Conservation (phyloP, 768 basidiomycete genomes). For the Psilocybe cyanescens region DNA sequence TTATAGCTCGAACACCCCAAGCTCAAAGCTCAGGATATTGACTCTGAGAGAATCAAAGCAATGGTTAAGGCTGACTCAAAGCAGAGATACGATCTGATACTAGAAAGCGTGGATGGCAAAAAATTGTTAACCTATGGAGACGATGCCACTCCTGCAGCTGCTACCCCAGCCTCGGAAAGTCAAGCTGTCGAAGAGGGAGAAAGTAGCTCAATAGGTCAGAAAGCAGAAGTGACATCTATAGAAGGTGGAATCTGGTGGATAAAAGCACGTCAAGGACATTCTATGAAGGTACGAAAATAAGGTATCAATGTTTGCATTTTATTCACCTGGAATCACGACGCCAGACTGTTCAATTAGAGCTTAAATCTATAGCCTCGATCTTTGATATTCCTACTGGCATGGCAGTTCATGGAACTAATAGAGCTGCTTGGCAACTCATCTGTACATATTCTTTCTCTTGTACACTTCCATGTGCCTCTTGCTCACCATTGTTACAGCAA, state of each 20-base stretch:
- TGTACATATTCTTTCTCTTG: constrained; percentile 39
- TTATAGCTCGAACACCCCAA: constrained; percentile 71
- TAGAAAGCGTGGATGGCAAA: constrained; percentile 42
- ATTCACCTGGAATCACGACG: neutral
- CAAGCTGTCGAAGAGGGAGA: neutral
- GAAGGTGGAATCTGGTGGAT: constrained; percentile 73
- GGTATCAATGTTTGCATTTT: neutral
- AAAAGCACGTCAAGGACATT: constrained; percentile 90
- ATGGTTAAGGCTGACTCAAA: constrained; percentile 74
- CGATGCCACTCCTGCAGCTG: neutral
- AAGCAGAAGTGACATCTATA: neutral
- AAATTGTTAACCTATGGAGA: constrained; percentile 13
- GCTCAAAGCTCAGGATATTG: constrained; percentile 54
- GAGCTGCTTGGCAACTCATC: constrained; percentile 71
- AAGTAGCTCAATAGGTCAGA: constrained; percentile 14
- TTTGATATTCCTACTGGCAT: constrained; percentile 69
- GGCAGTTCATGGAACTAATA: constrained; percentile 84
- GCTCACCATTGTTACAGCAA: constrained; percentile 41
- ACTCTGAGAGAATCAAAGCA: constrained; percentile 54
- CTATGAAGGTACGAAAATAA: constrained; percentile 61
- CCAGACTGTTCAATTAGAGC: constrained; percentile 71
- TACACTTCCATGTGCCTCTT: neutral
- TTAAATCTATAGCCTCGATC: constrained; percentile 58
- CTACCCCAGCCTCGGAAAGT: neutral
- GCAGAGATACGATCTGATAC: constrained; percentile 60